phyloP scores from a whole-genome alignment of 169 alveolate species.

The Ichthyophthirius multifiliis region DNA sequence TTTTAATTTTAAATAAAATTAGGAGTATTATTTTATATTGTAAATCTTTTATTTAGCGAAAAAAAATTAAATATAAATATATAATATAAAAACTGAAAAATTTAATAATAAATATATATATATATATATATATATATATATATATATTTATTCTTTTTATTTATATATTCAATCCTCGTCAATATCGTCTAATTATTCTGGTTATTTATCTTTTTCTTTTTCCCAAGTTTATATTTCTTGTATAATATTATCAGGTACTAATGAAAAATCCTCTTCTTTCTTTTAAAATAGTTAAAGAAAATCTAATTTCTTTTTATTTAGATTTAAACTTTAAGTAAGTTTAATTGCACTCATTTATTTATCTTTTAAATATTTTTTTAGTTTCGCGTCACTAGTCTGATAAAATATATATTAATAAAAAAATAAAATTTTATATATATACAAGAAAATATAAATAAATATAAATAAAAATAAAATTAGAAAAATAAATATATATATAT shows the following conservation, averaged over 20 bases:
- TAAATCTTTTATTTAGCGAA: too few species aligned
- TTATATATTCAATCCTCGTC: too few species aligned
- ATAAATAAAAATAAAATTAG: background rate
- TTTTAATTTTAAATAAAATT: too few species aligned
- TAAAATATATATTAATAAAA: background rate
- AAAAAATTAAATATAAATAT: too few species aligned
- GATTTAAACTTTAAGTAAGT: background rate
- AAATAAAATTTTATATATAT: too few species aligned
- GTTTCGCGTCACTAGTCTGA: background rate
- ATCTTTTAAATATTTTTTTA: constrained; percentile 2
- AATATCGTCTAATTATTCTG: background rate
- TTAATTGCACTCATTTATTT: background rate
- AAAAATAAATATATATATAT: too few species aligned
- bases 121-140: too few species aligned
- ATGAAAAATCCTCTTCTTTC: background rate
- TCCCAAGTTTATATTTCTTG: constrained; percentile 4
- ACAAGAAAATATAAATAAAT: background rate
- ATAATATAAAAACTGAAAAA: too few species aligned
- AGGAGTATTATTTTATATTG: too few species aligned
- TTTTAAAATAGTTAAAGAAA: background rate
- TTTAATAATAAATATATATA: too few species aligned
- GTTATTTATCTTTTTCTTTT: background rate
- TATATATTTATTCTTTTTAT: too few species aligned
- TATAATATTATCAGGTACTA: background rate
- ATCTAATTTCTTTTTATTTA: background rate